Base-by-base conservation (phyloP, 768 basidiomycete genomes). In the Lyophyllum shimeji region DNA sequence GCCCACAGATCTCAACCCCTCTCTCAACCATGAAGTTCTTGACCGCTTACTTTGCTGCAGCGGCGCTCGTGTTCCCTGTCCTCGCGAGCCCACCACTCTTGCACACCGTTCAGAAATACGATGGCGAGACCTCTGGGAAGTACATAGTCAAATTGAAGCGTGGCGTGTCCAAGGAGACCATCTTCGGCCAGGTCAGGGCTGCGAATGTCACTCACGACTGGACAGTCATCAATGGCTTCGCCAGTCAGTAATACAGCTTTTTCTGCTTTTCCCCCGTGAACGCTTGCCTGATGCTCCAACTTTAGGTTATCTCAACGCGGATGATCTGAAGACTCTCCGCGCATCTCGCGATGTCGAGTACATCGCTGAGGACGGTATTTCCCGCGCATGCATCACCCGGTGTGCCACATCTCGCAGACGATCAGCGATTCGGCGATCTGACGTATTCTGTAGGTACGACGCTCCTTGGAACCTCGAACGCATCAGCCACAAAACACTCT, bases 61-160 rank as follows among this genome's bases (percentile, higher is more conserved):
- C 50, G 21, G 42, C 55, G 18, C 17, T 52, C 25, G 13, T 44
- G 15, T 42, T 42, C 25, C 59, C 52, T n/a, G 43, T 40, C 27
- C 39, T 51, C 39, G 34, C 46, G 15, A 27, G 18, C 24, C 53
- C 53, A 31, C 17, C 53, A 7, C 53, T 46, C n/a, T 27, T 55
- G n/a, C 53, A 31, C 18, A 33, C 53, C 20, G 25, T 55, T n/a
- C 37, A 55, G 31, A 55, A 55, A 25, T 46, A 49, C 39, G 33
- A 34, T n/a, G 55, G 44, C 15, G 25, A 48, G 23, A 48, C 44
- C 46, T 21, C 51, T 8, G 46, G 46, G 20, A 63, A 56, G 31
- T 67, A 68, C 61, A 70, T 74, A 45, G 66, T 72, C 57, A 67
- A 66, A 45, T 55, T 74, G 40, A 74, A 71, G 63, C 56, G 63